Conservation (phyloP, 176 grass and related monocot genomes). For the Hsuehochloa calcarea region DNA sequence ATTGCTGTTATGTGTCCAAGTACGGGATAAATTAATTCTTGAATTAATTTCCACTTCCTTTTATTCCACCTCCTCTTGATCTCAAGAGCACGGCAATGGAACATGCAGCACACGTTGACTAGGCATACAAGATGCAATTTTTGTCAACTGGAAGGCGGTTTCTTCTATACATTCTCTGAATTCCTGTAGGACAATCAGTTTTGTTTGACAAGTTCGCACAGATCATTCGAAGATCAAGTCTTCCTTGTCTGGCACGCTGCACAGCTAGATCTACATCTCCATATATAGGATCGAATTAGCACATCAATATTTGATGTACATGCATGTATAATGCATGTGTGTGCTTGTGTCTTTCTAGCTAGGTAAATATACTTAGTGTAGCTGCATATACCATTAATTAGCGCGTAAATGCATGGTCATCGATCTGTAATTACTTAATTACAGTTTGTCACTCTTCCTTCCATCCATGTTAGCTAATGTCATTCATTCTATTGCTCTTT, state of each 20-base stretch:
- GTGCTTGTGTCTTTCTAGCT: too few relatives aligned
- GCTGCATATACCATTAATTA: not conserved
- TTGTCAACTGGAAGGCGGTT: not conserved
- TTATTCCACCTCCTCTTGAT: not conserved
- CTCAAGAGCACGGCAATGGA: conserved; percentile 10
- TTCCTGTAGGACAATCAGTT: not conserved
- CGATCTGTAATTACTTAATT: not conserved
- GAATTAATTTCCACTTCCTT: not conserved
- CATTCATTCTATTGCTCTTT: not conserved
- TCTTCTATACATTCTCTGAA: not conserved
- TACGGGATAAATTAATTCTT: not conserved
- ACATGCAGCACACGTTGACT: conserved; percentile 23
- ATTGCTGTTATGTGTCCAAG: not conserved
- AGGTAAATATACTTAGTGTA: too few relatives aligned
- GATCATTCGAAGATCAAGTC: not conserved
- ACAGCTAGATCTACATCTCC: not conserved
- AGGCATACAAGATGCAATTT: not conserved
- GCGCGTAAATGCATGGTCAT: not conserved
- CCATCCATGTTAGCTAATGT: not conserved
- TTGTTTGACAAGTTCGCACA: not conserved
- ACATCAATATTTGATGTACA: not conserved
- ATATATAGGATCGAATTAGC: not conserved
- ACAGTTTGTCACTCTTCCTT: not conserved
- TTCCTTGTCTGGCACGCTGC: not conserved
- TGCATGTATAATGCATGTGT: not conserved